Base-by-base conservation (phyloP, 192 early-diverging fungal genomes). In the Coemansia sp. region DNA sequence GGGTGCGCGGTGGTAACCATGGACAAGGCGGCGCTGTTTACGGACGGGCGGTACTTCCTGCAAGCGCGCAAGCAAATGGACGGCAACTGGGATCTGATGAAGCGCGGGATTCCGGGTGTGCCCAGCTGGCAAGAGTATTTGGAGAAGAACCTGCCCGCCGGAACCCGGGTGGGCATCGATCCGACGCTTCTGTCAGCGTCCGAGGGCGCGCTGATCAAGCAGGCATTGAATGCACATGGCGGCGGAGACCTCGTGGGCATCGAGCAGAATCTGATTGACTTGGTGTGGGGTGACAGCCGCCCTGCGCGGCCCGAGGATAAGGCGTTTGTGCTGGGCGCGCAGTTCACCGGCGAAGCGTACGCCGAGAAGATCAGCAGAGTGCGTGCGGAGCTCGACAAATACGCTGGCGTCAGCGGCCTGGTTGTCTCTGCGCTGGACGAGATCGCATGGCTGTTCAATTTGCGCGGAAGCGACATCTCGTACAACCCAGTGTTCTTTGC, bases 401-500 rank as follows among this genome's bases (percentile, higher is more conserved):
- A 1, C 33, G 84, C 86, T 63, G 76, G 83, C 14, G 76, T 75
- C 8, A 87, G 85, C 62, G 97, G 92, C 29, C 85, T 93, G 50
- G 87, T 95, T 3, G 87, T 96, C 6, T 88, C 94, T 8, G 94
- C 89, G 9, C 83, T 99, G 59, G 97, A 97, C 74, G 97, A 99
- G 81, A 87, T 99, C 65, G 93, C 93, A 10, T 99, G 97, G 97
- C 84, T 99, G 35, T 94, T 94, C 78, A 99, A 99, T 72, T 79
- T 99, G 56, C 90, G 97, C 62, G 97, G 97, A n/a, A 88, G 89
- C 29, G 97, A 99, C 68, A 92, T 99, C 68, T 82, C 85, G 57
- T 99, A 89, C 85, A 99, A 99, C 68, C 97, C 97, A 0, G 95
- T 99, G 15, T 97, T 99, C 80, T 93, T 94, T 73, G 84, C 95